Percentiles rank a stretch among this genome's conserved stretches.
phyloP scores from a whole-genome alignment of 2,329 filamentous ascomycete genomes.

The Neopestalotiopsis sp. region DNA sequence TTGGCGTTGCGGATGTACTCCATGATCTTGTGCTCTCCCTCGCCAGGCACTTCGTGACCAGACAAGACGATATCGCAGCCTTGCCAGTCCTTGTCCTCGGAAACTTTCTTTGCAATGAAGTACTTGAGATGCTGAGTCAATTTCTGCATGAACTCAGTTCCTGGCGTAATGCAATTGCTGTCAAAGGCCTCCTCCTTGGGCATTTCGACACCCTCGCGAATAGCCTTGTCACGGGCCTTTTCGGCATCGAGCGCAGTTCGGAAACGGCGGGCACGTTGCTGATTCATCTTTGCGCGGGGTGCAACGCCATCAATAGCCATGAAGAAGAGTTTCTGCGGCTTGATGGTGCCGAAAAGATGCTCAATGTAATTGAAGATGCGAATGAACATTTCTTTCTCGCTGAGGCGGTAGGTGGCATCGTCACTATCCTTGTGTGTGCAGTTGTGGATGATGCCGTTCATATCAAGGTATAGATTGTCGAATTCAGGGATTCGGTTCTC shows the following conservation, averaged over 20 bases:
- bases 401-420: constrained; percentile 88
- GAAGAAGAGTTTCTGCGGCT: constrained; percentile 97
- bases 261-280: constrained; percentile 94
- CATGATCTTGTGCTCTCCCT: constrained; percentile 99
- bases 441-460: constrained; percentile 99
- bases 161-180: constrained; percentile 98
- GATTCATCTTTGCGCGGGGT: constrained; percentile 99
- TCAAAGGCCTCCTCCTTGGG: constrained; percentile 96
- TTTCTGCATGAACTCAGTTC: constrained; percentile 97
- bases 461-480: constrained; percentile 94
- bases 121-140: constrained; percentile 94
- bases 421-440: constrained; percentile 98
- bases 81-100: constrained; percentile 97
- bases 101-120: constrained; percentile 98
- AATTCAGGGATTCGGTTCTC: constrained; percentile 99
- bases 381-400: constrained; percentile 99
- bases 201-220: constrained; percentile 87
- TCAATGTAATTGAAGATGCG: constrained; percentile 99
- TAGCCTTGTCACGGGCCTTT: constrained; percentile 87
- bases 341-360: constrained; percentile 97
- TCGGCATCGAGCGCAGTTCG: constrained; percentile 92
- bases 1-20: constrained; percentile 99
- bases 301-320: constrained; percentile 99
- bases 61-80: constrained; percentile 95
- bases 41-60: constrained; percentile 95